Percentiles rank a stretch among this genome's conserved stretches.
Evolutionary conservation across 2,329 filamentous ascomycete species (phyloP).

Genomic region (Fusarium sublunatum): DNA sequence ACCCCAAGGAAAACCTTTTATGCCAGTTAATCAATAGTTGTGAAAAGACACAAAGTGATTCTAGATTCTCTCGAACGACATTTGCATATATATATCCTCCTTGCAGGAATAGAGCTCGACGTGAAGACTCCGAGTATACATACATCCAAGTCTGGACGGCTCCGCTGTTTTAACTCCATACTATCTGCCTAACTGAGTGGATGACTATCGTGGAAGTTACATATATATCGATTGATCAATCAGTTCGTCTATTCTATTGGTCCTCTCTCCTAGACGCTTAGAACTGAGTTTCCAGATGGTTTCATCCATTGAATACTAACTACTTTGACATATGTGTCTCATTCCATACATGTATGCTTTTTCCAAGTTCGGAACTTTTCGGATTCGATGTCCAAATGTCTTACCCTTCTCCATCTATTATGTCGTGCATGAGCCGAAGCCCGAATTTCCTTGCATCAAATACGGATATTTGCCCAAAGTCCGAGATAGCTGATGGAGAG

Average conservation of each 20-base stretch:
- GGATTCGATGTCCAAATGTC: not conserved
- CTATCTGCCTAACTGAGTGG: not conserved
- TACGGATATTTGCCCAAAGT: conserved; percentile 11
- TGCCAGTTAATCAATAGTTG: too few relatives aligned
- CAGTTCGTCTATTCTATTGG: not conserved
- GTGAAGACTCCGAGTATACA: conserved; percentile 29
- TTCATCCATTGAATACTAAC: too few relatives aligned
- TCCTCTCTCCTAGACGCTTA: conserved; percentile 12
- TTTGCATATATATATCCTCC: conserved; percentile 15
- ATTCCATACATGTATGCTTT: not conserved
- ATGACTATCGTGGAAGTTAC: not conserved
- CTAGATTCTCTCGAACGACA: conserved; percentile 2
- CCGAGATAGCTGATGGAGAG: conserved; percentile 9
- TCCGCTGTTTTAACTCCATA: conserved; percentile 1
- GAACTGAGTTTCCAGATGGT: conserved; percentile 15
- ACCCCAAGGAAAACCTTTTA: too few relatives aligned
- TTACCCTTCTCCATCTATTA: not conserved
- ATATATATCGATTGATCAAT: not conserved
- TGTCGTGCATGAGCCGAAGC: too few relatives aligned
- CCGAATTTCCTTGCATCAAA: too few relatives aligned
- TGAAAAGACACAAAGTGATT: not conserved
- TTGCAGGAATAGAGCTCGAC: too few relatives aligned
- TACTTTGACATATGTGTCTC: not conserved
- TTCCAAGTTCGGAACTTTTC: conserved; percentile 20
- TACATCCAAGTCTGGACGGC: conserved; percentile 23